phyloP scores from a whole-genome alignment of 2,329 filamentous ascomycete genomes.

The Ophiostoma perfectum region DNA sequence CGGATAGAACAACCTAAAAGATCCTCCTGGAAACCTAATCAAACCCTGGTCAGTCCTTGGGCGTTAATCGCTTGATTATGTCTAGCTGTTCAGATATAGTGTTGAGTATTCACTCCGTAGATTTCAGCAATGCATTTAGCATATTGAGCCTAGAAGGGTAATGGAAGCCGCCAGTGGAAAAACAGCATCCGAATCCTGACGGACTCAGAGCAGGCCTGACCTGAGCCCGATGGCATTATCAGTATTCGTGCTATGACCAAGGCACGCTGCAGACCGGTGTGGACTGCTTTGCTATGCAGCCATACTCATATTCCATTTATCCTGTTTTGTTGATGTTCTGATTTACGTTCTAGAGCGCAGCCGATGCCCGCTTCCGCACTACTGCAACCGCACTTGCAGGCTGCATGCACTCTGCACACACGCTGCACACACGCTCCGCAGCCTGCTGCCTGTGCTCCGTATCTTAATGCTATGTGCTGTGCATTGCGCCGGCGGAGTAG shows the following conservation, averaged over 20 bases:
- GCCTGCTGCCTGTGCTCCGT: not conserved
- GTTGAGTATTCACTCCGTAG: no score
- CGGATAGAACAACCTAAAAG: not conserved
- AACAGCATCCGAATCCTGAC: not conserved
- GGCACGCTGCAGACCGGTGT: not conserved
- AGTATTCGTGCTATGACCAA: not conserved
- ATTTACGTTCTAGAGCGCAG: constrained; percentile 4
- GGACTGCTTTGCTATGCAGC: not conserved
- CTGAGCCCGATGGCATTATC: not conserved
- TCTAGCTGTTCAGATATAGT: no score
- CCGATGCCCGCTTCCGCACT: constrained; percentile 9
- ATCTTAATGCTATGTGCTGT: no score
- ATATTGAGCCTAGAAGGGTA: not conserved
- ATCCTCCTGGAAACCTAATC: not conserved
- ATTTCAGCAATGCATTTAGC: no score
- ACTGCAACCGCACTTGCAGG: not conserved
- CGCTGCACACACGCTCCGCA: not conserved
- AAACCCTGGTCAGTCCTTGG: constrained; percentile 7
- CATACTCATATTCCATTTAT: not conserved
- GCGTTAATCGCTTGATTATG: not conserved
- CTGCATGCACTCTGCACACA: not conserved
- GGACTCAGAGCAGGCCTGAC: no score
- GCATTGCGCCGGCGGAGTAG: not conserved
- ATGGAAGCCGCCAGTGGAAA: not conserved
- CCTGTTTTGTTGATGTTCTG: not conserved